These are phyloP conservation scores for Neurospora sp. DNA, from an alignment of 495 filamentous ascomycete species.

Conservation along the genomic window DNA sequence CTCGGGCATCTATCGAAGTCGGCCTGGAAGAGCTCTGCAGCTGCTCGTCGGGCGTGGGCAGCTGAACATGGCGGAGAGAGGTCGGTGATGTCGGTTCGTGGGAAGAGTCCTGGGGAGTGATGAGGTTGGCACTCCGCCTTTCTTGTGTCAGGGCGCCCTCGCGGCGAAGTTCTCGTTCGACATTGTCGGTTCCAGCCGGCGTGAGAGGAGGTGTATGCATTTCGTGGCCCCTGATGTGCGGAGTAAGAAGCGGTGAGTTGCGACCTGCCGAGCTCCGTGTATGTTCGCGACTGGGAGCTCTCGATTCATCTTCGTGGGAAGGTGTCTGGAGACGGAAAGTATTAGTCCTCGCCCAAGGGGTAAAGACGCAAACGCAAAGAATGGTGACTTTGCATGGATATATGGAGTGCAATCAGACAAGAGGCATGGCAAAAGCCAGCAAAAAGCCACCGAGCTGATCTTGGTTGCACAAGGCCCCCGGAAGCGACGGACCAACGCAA, in stretches of 20 bases:
- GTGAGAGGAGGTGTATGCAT: constrained; percentile 87
- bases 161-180: constrained; percentile 20
- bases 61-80: constrained; percentile 9
- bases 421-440: background rate
- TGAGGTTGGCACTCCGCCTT: constrained; percentile 42
- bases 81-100: constrained; percentile 29
- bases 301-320: constrained; percentile 34
- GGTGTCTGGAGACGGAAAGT: constrained; percentile 24
- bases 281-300: constrained; percentile 23
- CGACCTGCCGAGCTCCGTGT: constrained; percentile 28
- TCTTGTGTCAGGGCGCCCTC: constrained; percentile 21
- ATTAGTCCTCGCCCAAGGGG: background rate
- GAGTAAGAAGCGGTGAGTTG: constrained; percentile 32
- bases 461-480: background rate
- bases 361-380: constrained; percentile 1
- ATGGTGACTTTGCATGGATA: background rate
- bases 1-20: constrained; percentile 30
- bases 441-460: background rate
- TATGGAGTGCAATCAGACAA: background rate
- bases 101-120: constrained; percentile 48
- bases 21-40: constrained; percentile 26
- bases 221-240: constrained; percentile 40
- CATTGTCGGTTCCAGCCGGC: constrained; percentile 56
- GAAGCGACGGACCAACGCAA: background rate
- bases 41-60: constrained; percentile 8